Percentiles rank a stretch among this genome's conserved stretches.
phyloP scores from a whole-genome alignment of 495 filamentous ascomycete genomes.

The Delitschia confertaspora region DNA sequence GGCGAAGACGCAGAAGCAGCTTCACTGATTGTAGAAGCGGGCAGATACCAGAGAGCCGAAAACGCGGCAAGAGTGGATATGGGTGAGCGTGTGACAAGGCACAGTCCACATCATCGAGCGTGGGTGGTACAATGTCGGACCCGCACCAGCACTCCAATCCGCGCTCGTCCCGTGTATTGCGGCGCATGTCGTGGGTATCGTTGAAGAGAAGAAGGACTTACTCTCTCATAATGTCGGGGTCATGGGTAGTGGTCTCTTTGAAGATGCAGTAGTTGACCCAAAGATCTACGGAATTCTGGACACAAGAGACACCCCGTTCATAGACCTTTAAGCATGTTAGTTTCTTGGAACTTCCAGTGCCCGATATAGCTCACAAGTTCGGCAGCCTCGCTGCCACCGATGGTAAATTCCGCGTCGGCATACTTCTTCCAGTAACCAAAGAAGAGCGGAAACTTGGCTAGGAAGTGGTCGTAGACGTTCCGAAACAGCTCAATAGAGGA shows the following conservation, averaged over 20 bases:
- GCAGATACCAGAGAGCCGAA: slow-evolving; percentile 34
- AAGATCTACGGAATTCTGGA: slow-evolving; percentile 85
- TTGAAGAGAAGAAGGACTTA: slow-evolving; percentile 85
- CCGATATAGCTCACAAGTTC: slow-evolving; percentile 97
- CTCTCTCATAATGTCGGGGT: slow-evolving; percentile 94
- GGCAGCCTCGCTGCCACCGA: slow-evolving; percentile 91
- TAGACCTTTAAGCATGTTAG: slow-evolving; percentile 53
- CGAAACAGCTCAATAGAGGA: slow-evolving; percentile 81
- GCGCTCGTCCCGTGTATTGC: too few relatives aligned
- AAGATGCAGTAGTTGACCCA: slow-evolving; percentile 97
- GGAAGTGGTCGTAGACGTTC: slow-evolving; percentile 80
- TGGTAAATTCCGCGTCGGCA: slow-evolving; percentile 93
- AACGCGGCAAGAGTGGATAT: not conserved
- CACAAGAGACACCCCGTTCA: slow-evolving; percentile 88
- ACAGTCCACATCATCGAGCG: too few relatives aligned
- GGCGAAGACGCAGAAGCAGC: not conserved
- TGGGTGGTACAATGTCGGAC: too few relatives aligned
- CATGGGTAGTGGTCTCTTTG: slow-evolving; percentile 95
- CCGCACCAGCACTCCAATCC: too few relatives aligned
- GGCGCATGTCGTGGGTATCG: slow-evolving; percentile 28
- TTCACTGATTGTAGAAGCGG: slow-evolving; percentile 25
- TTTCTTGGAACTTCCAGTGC: too few relatives aligned
- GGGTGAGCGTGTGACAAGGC: not conserved
- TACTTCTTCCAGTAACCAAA: slow-evolving; percentile 99
- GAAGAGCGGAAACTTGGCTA: slow-evolving; percentile 88